phyloP scores from a whole-genome alignment of 2,329 filamentous ascomycete genomes.

The Colletotrichum limetticola region DNA sequence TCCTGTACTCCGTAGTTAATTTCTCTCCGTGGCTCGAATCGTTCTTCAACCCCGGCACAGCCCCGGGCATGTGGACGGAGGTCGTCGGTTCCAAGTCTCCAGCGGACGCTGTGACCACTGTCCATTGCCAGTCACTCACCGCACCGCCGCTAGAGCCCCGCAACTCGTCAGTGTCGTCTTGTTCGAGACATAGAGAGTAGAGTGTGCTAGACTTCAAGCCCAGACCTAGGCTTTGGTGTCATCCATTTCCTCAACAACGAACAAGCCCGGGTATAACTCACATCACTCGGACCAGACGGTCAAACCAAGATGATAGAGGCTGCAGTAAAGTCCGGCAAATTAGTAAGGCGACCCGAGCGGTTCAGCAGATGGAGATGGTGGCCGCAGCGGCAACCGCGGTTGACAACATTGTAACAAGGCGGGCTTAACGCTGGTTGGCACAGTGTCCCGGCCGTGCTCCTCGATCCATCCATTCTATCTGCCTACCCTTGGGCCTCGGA shows the following conservation, averaged over 20 bases:
- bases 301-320: conserved; percentile 2
- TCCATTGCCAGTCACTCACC: neutral
- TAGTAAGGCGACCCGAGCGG: conserved; percentile 11
- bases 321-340: conserved; percentile 1
- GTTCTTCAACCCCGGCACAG: conserved; percentile 5
- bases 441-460: conserved; percentile 31
- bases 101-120: neutral
- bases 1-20: no score
- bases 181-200: neutral
- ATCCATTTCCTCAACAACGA: conserved; percentile 11
- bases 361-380: conserved; percentile 1
- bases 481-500: conserved; percentile 25
- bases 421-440: conserved; percentile 8
- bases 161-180: neutral
- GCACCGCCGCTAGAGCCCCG: neutral
- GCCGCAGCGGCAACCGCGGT: conserved; percentile 23
- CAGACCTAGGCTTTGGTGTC: neutral
- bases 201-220: neutral
- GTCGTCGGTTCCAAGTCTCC: neutral
- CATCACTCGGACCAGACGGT: conserved; percentile 1
- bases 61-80: neutral
- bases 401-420: conserved; percentile 7
- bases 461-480: conserved; percentile 16
- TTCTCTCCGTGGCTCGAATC: neutral
- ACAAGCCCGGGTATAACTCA: neutral